Evolutionary conservation across 2,329 filamentous ascomycete genomes (phyloP).

Genomic region (Teratosphaeria viscida): DNA sequence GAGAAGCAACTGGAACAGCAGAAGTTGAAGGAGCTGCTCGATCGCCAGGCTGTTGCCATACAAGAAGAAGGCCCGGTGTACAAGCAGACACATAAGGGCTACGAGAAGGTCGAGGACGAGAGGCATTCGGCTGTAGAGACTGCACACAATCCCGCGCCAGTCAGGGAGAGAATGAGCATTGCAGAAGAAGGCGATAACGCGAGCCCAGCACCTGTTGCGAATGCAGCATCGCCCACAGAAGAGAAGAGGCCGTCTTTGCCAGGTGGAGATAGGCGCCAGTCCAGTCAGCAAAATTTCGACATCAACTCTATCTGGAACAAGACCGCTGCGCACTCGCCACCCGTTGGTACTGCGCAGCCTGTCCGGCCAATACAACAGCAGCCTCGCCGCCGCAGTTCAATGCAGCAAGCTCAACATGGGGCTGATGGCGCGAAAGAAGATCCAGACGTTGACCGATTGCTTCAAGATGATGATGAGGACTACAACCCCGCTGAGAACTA

Average conservation of each 20-base stretch:
- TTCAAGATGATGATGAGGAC: conserved; percentile 70
- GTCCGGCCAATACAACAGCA: conserved; percentile 34
- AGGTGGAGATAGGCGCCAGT: conserved; percentile 21
- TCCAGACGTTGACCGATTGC: conserved; percentile 78
- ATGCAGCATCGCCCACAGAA: conserved; percentile 6
- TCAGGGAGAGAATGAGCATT: conserved; percentile 31
- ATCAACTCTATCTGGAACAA: conserved; percentile 78
- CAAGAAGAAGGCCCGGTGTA: conserved; percentile 64
- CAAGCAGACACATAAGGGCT: conserved; percentile 86
- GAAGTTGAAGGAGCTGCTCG: conserved; percentile 64
- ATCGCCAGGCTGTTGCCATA: conserved; percentile 77
- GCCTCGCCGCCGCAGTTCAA: conserved; percentile 31
- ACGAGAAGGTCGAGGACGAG: conserved; percentile 78
- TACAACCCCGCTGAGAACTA: conserved; percentile 72
- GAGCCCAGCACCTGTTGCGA: conserved; percentile 5
- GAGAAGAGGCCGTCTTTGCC: conserved; percentile 5
- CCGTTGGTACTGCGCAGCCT: conserved; percentile 15
- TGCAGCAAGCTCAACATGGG: conserved; percentile 22
- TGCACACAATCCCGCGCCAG: conserved; percentile 36
- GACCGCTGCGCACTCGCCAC: conserved; percentile 58
- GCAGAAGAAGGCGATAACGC: conserved; percentile 15
- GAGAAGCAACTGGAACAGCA: conserved; percentile 72
- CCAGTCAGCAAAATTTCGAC: conserved; percentile 48
- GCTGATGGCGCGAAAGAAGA: conserved; percentile 57
- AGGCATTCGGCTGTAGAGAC: conserved; percentile 34